Conservation (phyloP, 768 basidiomycete genomes). For the Naganishia antarctica region DNA sequence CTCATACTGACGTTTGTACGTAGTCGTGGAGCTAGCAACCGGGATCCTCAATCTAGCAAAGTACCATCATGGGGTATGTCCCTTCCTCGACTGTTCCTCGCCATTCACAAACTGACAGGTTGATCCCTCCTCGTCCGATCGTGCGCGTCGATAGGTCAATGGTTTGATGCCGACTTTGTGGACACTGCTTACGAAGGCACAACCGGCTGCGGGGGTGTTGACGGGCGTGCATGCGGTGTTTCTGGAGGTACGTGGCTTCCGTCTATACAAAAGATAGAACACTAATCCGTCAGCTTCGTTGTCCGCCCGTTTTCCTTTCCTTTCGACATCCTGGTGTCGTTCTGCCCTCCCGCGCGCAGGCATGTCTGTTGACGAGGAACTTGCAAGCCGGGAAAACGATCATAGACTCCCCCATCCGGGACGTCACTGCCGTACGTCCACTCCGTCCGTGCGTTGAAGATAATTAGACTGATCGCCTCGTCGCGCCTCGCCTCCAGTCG, state of each 20-base stretch:
- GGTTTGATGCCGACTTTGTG: neutral
- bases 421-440: slow-evolving; percentile 1
- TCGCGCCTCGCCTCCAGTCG: neutral
- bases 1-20: no score
- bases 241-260: neutral
- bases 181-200: neutral
- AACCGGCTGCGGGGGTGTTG: neutral
- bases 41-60: neutral
- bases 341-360: neutral
- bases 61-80: neutral
- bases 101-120: no score
- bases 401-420: neutral
- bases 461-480: neutral
- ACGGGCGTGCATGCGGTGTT: neutral
- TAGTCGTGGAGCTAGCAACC: neutral
- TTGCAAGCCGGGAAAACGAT: neutral
- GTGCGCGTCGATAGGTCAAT: neutral
- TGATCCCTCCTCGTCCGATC: no score
- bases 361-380: slow-evolving; percentile 4
- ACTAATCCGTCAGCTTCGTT: neutral
- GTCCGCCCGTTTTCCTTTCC: neutral
- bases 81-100: neutral
- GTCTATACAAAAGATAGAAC: no score
- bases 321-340: neutral
- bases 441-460: neutral